A percentile compares a stretch with the other conserved stretches of the same genome.
phyloP scores from a whole-genome alignment of 108 stramenopile species.

The Poteriospumella lacustris region DNA sequence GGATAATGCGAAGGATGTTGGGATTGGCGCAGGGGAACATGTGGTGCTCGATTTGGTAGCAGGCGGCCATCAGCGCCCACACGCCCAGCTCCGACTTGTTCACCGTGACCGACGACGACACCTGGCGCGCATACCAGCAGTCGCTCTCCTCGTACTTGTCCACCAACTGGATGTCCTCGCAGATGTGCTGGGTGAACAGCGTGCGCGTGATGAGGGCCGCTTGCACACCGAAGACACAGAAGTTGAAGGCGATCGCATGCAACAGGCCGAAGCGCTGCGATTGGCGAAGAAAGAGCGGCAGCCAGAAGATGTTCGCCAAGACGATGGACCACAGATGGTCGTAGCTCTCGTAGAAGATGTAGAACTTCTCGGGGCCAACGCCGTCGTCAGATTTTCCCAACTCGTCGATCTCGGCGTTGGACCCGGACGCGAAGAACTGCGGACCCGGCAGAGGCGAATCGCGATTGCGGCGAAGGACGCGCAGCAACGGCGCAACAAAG shows the following conservation, averaged over 20 bases:
- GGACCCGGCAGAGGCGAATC: no score
- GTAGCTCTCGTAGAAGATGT: no score
- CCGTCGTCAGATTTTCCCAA: no score
- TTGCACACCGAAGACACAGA: not conserved
- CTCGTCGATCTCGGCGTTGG: no score
- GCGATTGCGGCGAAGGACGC: no score
- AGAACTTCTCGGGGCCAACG: no score
- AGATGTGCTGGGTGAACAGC: not conserved
- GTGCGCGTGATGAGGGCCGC: not conserved
- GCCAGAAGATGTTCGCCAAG: not conserved
- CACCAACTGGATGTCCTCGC: not conserved
- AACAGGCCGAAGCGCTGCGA: not conserved
- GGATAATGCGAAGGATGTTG: conserved; percentile 28
- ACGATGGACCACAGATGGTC: no score
- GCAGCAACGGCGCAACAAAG: no score
- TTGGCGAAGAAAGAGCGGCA: not conserved
- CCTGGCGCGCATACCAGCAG: not conserved
- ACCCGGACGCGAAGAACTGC: no score
- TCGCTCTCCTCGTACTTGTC: not conserved
- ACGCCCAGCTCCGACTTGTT: not conserved
- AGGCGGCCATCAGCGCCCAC: conserved; percentile 31
- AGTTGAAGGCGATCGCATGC: not conserved
- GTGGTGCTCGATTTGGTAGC: conserved; percentile 53
- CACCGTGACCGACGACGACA: not conserved
- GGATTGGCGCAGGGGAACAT: conserved; percentile 42